Conservation (phyloP, 768 basidiomycete genomes). For the Tulasnella sp. region DNA sequence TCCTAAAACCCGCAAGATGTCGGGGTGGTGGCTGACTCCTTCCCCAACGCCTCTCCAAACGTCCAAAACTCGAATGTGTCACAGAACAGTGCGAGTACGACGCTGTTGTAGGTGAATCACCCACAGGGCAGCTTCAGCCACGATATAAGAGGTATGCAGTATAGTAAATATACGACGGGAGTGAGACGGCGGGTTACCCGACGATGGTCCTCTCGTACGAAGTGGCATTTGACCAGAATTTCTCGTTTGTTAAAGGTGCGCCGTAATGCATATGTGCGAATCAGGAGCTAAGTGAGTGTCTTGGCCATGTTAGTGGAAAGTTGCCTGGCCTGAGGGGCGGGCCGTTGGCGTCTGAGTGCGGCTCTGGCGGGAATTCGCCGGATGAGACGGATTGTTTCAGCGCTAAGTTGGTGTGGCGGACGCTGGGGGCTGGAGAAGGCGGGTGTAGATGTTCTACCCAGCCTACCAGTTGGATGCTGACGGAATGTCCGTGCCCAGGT, state of each 20-base stretch:
- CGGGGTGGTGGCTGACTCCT: slow-evolving; percentile 55
- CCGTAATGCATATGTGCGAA: neutral
- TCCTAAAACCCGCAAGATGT: slow-evolving; percentile 38
- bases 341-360: slow-evolving; percentile 44
- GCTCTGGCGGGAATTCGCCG: slow-evolving; percentile 49
- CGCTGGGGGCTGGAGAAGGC: slow-evolving; percentile 57
- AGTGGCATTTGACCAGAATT: slow-evolving; percentile 51
- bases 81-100: slow-evolving; percentile 22
- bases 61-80: slow-evolving; percentile 19
- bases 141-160: slow-evolving; percentile 51
- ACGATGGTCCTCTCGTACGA: slow-evolving; percentile 66
- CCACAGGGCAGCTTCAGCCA: slow-evolving; percentile 47
- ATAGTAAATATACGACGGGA: slow-evolving; percentile 57
- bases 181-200: slow-evolving; percentile 41
- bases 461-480: no score
- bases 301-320: slow-evolving; percentile 46
- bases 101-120: slow-evolving; percentile 50
- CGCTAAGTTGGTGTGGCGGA: slow-evolving; percentile 64
- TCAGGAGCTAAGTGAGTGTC: neutral
- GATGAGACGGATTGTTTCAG: slow-evolving; percentile 62
- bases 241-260: slow-evolving; percentile 50
- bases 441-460: no score
- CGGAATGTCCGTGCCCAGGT: no score
- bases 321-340: slow-evolving; percentile 68
- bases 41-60: slow-evolving; percentile 37